Conservation (phyloP, 1,284 basidiomycete species). For the Irpex lacteus region DNA sequence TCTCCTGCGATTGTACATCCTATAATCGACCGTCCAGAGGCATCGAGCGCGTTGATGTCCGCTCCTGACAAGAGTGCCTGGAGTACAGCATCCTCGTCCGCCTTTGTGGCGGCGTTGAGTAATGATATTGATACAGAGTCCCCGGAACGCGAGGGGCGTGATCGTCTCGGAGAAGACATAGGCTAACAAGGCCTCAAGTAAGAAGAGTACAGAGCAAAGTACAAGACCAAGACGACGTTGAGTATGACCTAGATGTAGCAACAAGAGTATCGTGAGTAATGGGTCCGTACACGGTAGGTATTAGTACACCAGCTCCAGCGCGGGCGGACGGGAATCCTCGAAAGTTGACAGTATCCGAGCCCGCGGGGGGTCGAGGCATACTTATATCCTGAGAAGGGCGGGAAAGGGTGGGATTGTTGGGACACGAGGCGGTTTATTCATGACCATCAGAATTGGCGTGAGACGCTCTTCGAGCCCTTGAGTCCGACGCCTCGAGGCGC, state of each 20-base stretch:
- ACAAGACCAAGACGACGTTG: neutral
- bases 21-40: slow-evolving; percentile 55
- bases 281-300: neutral
- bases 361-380: slow-evolving; percentile 5
- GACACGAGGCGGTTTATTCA: slow-evolving; percentile 12
- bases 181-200: neutral
- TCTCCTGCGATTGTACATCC: slow-evolving; percentile 69
- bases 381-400: neutral
- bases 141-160: slow-evolving; percentile 2
- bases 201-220: neutral
- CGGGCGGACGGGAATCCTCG: neutral
- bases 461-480: slow-evolving; percentile 4
- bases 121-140: slow-evolving; percentile 31
- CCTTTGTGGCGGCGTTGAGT: slow-evolving; percentile 55
- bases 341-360: neutral
- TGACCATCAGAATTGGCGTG: slow-evolving; percentile 11
- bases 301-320: neutral
- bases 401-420: slow-evolving; percentile 5
- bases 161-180: slow-evolving; percentile 1
- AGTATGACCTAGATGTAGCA: too few species aligned
- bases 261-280: neutral
- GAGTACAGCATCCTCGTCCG: slow-evolving; percentile 50
- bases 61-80: slow-evolving; percentile 56
- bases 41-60: slow-evolving; percentile 63
- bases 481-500: slow-evolving; percentile 10